Base-by-base conservation (phyloP, 768 basidiomycete genomes). In the Podaxis carcinomalis region DNA sequence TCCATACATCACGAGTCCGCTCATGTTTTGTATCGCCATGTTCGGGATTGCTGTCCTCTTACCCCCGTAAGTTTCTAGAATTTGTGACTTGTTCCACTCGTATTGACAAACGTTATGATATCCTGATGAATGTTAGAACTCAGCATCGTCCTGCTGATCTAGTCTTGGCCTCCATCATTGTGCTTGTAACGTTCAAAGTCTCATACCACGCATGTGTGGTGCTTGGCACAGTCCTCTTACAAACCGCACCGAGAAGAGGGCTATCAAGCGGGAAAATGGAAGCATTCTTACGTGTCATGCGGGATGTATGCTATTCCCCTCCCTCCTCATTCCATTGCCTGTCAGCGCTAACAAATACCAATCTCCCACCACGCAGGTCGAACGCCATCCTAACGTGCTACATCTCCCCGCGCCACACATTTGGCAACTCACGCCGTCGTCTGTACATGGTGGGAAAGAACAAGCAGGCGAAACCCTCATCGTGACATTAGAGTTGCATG, bases 391-490 rank as follows among this genome's bases (percentile, higher is more conserved):
- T 0, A 82, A 90, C 62, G 89, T 97, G 25, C 69, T 90, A 0
- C 90, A 93, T 68, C 81, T 96, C 10, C 88, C 90, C 1, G 86
- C 90, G 10, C 93, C 92, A 0, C 92, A 93, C 64, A 86, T 95
- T 57, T 95, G 92, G 92, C 92, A 95, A 68, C 83, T 95, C 46
- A 81, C 84, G 0, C 85, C 87, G 25, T 40, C 28, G 47, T 19
- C 63, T 46, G 23, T 42, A 19, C 47, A 44, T 36, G 55, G 7
- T 21, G 13, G 35, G 2, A 47, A 44, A 54, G 37, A 56, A 10
- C 35, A 56, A 52, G 23, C 58, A 39, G 42, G 57, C 10, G 75
- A 77, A 53, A 68, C 75, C 39, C 77, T 93, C 61, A 81, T 96
- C 13, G 85, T 92, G 32, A 92, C 93, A 32, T 76, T 95, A 25